Evolutionary conservation across 2,329 filamentous ascomycete species (phyloP), one percentile per base, ranked within the genome.

Genomic region (Sporothrix sp.): DNA sequence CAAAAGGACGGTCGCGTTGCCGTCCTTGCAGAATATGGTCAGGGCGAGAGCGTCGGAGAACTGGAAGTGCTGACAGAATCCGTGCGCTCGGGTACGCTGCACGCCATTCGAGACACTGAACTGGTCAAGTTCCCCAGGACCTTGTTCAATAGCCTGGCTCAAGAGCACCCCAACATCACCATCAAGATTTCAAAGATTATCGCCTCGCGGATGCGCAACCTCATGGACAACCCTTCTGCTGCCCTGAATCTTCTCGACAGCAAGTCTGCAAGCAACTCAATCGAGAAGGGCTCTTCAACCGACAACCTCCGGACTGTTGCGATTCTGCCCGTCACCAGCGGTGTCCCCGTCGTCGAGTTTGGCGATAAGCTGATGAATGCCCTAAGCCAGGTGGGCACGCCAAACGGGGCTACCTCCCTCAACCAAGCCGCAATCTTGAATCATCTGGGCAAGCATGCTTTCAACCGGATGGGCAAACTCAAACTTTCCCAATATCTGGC

Each of bases 181-280:
- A 97, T 98, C 65, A 96, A 97, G 66, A 95, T 98, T 25, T 97
- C 93, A 1, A 98, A 97, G 66, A 93, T 98, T 58, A 96, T 98
- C 60, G 93, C 93, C 0, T 89, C 90, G 32, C 82, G 93, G 3
- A 97, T 98, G 93, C 78, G 91, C 54, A 79, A 87, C 37, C 69
- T 96, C 35, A 80, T 97, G 18, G 88, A 97, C 59, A 84, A 90
- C 59, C 86, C 88, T 2, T 69, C 87, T 14, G 76, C 80, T 32
- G 76, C 84, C 35, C 74, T 81, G 48, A 74, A 76, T 13, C 45
- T 38, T 8, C 80, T 80, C 53, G 85, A 91, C 48, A 70, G 71
- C 40, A 71, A 75, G 5, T 71, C 74, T 4, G 71, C n/a, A n/a
- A n/a, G 76, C 11, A 76, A 77, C 3, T 74, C 78, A 1, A 75